phyloP scores from a whole-genome alignment of 345 rosid genomes.

The Citrus sinensis region DVS_A1.0 CM039162.1:5266501-5267000 shows the following conservation, averaged over 20 bases:
- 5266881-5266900: slow-evolving; percentile 36
- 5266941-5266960: slow-evolving; percentile 3
- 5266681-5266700: slow-evolving; percentile 41
- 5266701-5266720: slow-evolving; percentile 4
- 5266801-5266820: slow-evolving; percentile 14
- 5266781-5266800: background rate
- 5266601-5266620: background rate
- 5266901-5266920: slow-evolving; percentile 38
- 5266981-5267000: too few relatives aligned
- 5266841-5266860: slow-evolving; percentile 56
- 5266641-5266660: slow-evolving; percentile 23
- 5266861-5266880: slow-evolving; percentile 34
- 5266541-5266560: slow-evolving; percentile 9
- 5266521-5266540: background rate
- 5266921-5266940: slow-evolving; percentile 36
- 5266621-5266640: slow-evolving; percentile 18
- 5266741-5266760: too few relatives aligned
- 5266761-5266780: too few relatives aligned
- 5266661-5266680: slow-evolving; percentile 32
- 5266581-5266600: slow-evolving; percentile 9
- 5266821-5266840: slow-evolving; percentile 40
- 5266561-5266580: slow-evolving; percentile 16
- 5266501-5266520: slow-evolving; percentile 29
- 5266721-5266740: too few relatives aligned
- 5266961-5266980: too few relatives aligned